Base-by-base conservation (phyloP, 345 rosid species). In the Salix dunnii region DNA sequence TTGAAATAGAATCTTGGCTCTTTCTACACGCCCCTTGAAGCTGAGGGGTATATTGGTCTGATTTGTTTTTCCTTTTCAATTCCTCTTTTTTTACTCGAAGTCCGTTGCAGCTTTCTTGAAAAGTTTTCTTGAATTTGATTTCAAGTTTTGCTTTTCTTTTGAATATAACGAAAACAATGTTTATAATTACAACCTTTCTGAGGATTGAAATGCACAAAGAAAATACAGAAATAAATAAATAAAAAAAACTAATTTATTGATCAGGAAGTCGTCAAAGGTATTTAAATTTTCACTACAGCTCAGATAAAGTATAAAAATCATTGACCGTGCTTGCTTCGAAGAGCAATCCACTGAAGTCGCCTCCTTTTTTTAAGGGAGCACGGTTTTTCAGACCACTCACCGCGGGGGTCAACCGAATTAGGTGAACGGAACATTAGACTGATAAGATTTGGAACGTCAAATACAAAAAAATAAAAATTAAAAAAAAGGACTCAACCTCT, bases 391-490 rank as follows among this genome's bases (percentile, higher is more conserved):
- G 5, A 69, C 10, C 17, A 58, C 66, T 25, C 42, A 31, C 63
- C 21, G 25, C 48, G 35, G 63, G 53, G 53, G 72, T 67, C 78
- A 75, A 51, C 67, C 25, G 27, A 48, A 53, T 75, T 53, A 67
- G 72, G 78, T 75, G 21, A 23, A 5, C 53, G 36, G 55, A 53
- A 31, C 49, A 16, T 14, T 75, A n/a, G 65, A 66, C 35, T 18
- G 62, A 20, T 46, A 12, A 65, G 71, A 33, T 74, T 35, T 48
- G 21, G 13, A 21, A 40, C 23, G 53, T 27, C 65, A 35, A 66
- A 35, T n/a, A 25, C 20, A 49, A 1, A 38, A 40, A 4, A 64
- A 48, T n/a, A 33, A 7, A 12, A 20, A 38, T 7, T 13, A 2
- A 25, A 21, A 71, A 6, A 25, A 2, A 43, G 23, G n/a, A n/a